Conservation (phyloP, 2,329 filamentous ascomycete genomes). For the Dactylellina drechsleri region DNA sequence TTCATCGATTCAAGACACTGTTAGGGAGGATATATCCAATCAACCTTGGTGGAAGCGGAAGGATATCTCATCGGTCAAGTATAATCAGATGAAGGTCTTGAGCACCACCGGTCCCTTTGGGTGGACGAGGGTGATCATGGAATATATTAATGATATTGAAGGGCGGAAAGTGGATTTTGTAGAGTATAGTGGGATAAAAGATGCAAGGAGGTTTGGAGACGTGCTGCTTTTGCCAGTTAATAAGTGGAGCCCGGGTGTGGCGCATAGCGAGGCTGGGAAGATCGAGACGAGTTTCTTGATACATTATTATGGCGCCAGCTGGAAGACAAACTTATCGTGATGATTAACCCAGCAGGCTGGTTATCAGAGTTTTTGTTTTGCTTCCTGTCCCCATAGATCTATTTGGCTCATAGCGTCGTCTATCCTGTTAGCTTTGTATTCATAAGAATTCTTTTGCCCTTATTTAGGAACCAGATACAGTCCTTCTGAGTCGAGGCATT, state of each 20-base stretch:
- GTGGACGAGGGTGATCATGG: slow-evolving; percentile 21
- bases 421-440: too few relatives aligned
- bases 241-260: slow-evolving; percentile 38
- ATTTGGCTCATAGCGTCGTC: too few relatives aligned
- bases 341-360: too few relatives aligned
- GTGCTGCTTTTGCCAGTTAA: slow-evolving; percentile 44
- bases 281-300: slow-evolving; percentile 25
- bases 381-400: too few relatives aligned
- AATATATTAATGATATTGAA: slow-evolving; percentile 33
- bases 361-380: too few relatives aligned
- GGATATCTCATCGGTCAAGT: slow-evolving; percentile 9
- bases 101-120: slow-evolving; percentile 28
- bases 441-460: too few relatives aligned
- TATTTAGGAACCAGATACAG: too few relatives aligned
- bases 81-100: slow-evolving; percentile 17
- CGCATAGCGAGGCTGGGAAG: slow-evolving; percentile 30
- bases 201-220: slow-evolving; percentile 38
- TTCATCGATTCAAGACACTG: slow-evolving; percentile 20
- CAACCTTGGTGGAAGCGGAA: slow-evolving; percentile 3
- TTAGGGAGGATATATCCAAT: slow-evolving; percentile 14
- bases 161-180: slow-evolving; percentile 10
- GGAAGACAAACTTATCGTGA: slow-evolving; percentile 1
- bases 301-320: slow-evolving; percentile 15
- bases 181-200: slow-evolving; percentile 26
- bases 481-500: too few relatives aligned